Evolutionary conservation across 805 yeast species (phyloP).

Genomic region (Candida anglica): DNA sequence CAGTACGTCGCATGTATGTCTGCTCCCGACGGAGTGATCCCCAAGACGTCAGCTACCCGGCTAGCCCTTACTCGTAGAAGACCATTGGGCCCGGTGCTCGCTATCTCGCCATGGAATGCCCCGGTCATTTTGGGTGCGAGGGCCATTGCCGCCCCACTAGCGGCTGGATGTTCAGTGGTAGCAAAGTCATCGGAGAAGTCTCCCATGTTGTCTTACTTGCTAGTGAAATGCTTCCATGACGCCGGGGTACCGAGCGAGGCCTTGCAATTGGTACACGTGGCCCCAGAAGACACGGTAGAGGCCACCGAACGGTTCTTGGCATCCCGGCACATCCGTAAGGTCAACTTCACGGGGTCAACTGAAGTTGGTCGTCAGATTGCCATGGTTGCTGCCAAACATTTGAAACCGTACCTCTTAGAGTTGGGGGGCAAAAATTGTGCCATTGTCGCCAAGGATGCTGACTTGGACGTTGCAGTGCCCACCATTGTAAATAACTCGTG

Average conservation of each 20-base stretch:
- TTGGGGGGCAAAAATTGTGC: conserved; percentile 43
- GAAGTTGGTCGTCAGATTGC: conserved; percentile 35
- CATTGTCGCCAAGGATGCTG: conserved; percentile 29
- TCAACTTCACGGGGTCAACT: conserved; percentile 47
- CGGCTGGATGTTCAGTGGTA: conserved; percentile 48
- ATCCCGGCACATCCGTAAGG: conserved; percentile 24
- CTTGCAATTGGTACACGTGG: conserved; percentile 29
- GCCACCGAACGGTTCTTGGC: conserved; percentile 22
- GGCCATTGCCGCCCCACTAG: conserved; percentile 40
- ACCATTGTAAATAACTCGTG: conserved; percentile 29
- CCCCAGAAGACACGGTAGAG: conserved; percentile 18
- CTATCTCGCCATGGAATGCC: conserved; percentile 49
- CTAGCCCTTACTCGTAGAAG: conserved; percentile 26
- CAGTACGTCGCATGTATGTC: conserved; percentile 22
- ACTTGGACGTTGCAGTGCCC: conserved; percentile 26
- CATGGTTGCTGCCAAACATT: conserved; percentile 26
- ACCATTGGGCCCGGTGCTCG: conserved; percentile 44
- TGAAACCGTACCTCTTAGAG: conserved; percentile 41
- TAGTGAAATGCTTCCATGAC: conserved; percentile 27
- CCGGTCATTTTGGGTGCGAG: conserved; percentile 39
- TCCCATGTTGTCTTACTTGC: conserved; percentile 26
- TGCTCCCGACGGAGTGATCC: conserved; percentile 13
- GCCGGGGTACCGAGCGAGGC: conserved; percentile 38
- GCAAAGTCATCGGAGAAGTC: conserved; percentile 39
- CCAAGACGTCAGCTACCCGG: conserved; percentile 10